These are phyloP conservation scores for Brettanomyces naardenensis DNA, from an alignment of 805 yeast species.

Conservation along the genomic window DNA sequence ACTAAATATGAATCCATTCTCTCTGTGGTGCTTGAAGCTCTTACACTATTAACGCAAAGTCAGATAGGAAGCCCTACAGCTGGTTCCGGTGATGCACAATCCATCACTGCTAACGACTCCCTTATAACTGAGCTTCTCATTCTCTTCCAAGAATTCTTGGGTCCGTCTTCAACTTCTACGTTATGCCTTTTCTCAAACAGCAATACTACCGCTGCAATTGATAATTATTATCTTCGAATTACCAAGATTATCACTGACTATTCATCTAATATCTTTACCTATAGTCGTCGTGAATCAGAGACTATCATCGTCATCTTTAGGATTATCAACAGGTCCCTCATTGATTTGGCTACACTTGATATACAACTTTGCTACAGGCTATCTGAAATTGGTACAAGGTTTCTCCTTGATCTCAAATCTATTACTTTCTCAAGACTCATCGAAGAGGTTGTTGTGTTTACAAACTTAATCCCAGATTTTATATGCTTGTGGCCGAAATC, in stretches of 20 bases:
- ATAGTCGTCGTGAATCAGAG: conserved; percentile 18
- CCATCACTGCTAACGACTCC: conserved; percentile 11
- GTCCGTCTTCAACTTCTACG: conserved; percentile 14
- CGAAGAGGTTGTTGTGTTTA: conserved; percentile 36
- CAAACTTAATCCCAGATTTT: conserved; percentile 36
- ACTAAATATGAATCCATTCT: conserved; percentile 13
- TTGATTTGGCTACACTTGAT: conserved; percentile 34
- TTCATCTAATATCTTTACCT: conserved; percentile 10
- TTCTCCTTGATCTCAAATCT: conserved; percentile 27
- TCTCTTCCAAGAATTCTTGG: conserved; percentile 12
- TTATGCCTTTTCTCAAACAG: conserved; percentile 9
- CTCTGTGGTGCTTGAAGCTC: conserved; percentile 8
- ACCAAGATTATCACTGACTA: conserved; percentile 10
- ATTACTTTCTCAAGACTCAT: conserved; percentile 35
- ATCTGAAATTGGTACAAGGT: conserved; percentile 30
- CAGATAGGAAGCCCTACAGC: not conserved
- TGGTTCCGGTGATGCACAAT: not conserved
- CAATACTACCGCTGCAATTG: conserved; percentile 1
- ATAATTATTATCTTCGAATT: conserved; percentile 11
- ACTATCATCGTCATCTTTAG: conserved; percentile 27
- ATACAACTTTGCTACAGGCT: conserved; percentile 30
- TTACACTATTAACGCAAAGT: conserved; percentile 9
- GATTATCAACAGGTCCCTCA: conserved; percentile 37
- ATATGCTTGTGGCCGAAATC: conserved; percentile 23
- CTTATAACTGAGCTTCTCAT: conserved; percentile 15